Evolutionary conservation across 139 green algal species (phyloP), one percentile per base, ranked within the genome.

Genomic region (Coelastrella sp.): DNA sequence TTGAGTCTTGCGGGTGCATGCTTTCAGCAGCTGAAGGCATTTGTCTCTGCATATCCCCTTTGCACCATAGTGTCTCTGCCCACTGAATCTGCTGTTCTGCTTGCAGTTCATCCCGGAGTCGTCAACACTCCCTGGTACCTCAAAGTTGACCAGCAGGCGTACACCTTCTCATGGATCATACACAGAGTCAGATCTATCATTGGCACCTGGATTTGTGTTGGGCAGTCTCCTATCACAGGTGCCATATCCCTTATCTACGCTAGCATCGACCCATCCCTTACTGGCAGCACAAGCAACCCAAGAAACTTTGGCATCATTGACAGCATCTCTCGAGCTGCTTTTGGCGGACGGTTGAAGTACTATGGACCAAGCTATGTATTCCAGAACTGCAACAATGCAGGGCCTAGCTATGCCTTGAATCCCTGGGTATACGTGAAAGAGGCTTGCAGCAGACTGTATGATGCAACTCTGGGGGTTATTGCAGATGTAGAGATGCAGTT

Each of bases 21-120:
- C n/a, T n/a, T n/a, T n/a, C n/a, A n/a, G n/a, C n/a, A n/a, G n/a
- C n/a, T n/a, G n/a, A n/a, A n/a, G n/a, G n/a, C n/a, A n/a, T n/a
- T n/a, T n/a, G n/a, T n/a, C n/a, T n/a, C n/a, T n/a, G n/a, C n/a
- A n/a, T n/a, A n/a, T n/a, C n/a, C n/a, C n/a, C n/a, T n/a, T n/a
- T n/a, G n/a, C n/a, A n/a, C n/a, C n/a, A n/a, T n/a, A n/a, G n/a
- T n/a, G n/a, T n/a, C n/a, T n/a, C n/a, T n/a, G n/a, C n/a, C n/a
- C n/a, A n/a, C n/a, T n/a, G n/a, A n/a, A n/a, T 45, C 45, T 77
- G 71, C 40, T 79, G 71, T 34, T 5, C 3, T n/a, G 34, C 27
- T n/a, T 34, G 32, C 73, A 81, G 73, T 81, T n/a, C 73, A 81
- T 35, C 73, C 73, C 23, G 73, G 73, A 30, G 32, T 81, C n/a